phyloP scores from a whole-genome alignment of 2,329 filamentous ascomycete genomes.

The Pseudopyrenochaeta lycopersici region DNA sequence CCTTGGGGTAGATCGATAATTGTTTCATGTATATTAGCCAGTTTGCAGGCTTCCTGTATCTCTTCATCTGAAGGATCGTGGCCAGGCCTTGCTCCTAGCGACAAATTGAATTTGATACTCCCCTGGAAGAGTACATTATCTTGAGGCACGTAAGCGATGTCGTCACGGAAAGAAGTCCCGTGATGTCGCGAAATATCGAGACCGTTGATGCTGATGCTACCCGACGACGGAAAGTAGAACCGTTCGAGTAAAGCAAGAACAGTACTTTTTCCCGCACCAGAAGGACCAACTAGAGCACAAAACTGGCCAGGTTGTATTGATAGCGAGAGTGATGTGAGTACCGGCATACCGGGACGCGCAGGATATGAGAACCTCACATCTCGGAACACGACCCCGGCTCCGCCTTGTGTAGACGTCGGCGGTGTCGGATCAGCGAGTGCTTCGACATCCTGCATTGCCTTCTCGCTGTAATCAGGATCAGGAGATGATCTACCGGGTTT shows the following conservation, averaged over 20 bases:
- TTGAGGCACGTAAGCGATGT: slow-evolving; percentile 58
- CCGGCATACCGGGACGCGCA: slow-evolving; percentile 65
- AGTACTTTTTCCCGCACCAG: slow-evolving; percentile 73
- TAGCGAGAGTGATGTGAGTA: slow-evolving; percentile 66
- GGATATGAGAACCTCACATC: slow-evolving; percentile 73
- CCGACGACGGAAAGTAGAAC: slow-evolving; percentile 62
- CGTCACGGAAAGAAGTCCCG: slow-evolving; percentile 52
- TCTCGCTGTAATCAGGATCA: slow-evolving; percentile 77
- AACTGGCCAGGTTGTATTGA: slow-evolving; percentile 68
- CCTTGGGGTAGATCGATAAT: slow-evolving; percentile 70
- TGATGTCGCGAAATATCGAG: slow-evolving; percentile 54
- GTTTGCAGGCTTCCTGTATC: slow-evolving; percentile 71
- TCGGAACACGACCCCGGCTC: slow-evolving; percentile 62
- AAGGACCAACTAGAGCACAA: slow-evolving; percentile 71
- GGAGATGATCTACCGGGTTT: slow-evolving; percentile 89
- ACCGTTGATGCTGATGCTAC: slow-evolving; percentile 63
- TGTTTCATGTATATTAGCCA: slow-evolving; percentile 76
- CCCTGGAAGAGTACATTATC: slow-evolving; percentile 60
- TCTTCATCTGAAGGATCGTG: slow-evolving; percentile 66
- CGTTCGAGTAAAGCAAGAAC: slow-evolving; percentile 65
- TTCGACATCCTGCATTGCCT: slow-evolving; percentile 44
- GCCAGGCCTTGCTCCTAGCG: slow-evolving; percentile 61
- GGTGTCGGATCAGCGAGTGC: slow-evolving; percentile 31
- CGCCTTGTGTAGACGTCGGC: slow-evolving; percentile 75
- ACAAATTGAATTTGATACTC: slow-evolving; percentile 58